Evolutionary conservation across 768 basidiomycete genomes (phyloP).

Genomic region (Hemileccinum impolitum): DNA sequence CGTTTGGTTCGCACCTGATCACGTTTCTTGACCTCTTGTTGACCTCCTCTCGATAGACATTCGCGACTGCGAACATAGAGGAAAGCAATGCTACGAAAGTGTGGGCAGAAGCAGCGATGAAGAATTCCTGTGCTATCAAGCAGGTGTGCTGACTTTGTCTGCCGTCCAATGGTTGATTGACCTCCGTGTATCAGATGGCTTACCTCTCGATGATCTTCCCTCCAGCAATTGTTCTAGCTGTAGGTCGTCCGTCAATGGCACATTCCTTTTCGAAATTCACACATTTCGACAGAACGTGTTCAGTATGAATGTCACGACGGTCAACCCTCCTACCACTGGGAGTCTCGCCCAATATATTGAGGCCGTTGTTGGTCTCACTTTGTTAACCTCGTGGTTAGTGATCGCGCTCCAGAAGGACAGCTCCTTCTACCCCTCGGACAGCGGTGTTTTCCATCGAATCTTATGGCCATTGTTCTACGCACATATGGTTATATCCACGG

Average conservation of each 20-base stretch:
- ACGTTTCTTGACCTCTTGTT: background rate
- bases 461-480: constrained; percentile 23
- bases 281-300: constrained; percentile 28
- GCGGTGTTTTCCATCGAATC: constrained; percentile 8
- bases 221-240: constrained; percentile 44
- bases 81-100: constrained; percentile 34
- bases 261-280: constrained; percentile 5
- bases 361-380: constrained; percentile 42
- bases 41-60: constrained; percentile 37
- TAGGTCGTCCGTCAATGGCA: constrained; percentile 6
- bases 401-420: constrained; percentile 44
- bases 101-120: constrained; percentile 1
- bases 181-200: constrained; percentile 36
- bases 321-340: constrained; percentile 20
- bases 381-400: constrained; percentile 50
- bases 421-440: constrained; percentile 7
- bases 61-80: constrained; percentile 49
- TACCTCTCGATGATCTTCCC: constrained; percentile 59
- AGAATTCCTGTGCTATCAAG: constrained; percentile 14
- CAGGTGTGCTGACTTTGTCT: constrained; percentile 12
- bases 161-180: constrained; percentile 1
- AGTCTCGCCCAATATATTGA: constrained; percentile 39
- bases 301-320: constrained; percentile 29
- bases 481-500: constrained; percentile 1
- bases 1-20: constrained; percentile 17